Conservation (phyloP, 805 yeast genomes). For the Lipomyces sp. region DNA sequence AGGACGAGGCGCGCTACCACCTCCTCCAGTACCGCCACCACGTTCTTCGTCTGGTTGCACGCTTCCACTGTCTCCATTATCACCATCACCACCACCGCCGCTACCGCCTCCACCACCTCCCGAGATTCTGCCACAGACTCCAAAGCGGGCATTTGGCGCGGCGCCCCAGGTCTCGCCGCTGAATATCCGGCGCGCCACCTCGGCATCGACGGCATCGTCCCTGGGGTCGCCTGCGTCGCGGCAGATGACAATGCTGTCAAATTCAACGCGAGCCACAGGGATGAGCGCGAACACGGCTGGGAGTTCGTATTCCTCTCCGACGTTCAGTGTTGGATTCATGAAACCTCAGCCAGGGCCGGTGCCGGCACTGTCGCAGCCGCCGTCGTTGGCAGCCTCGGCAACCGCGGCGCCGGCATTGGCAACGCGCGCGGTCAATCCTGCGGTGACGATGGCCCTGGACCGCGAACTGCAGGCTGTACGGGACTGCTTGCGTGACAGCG, state of each 20-base stretch:
- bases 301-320: too few relatives aligned
- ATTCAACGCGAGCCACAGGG: neutral
- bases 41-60: too few relatives aligned
- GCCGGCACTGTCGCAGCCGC: neutral
- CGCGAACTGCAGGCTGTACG: neutral
- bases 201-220: neutral
- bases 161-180: neutral
- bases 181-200: neutral
- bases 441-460: slow-evolving; percentile 1
- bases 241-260: neutral
- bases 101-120: slow-evolving; percentile 8
- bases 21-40: too few relatives aligned
- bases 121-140: neutral
- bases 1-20: slow-evolving; percentile 13
- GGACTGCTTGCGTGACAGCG: neutral
- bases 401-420: neutral
- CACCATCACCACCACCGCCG: too few relatives aligned
- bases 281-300: too few relatives aligned
- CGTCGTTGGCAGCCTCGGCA: neutral
- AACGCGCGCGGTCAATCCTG: slow-evolving; percentile 3
- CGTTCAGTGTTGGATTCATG: too few relatives aligned
- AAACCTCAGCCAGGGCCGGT: too few relatives aligned
- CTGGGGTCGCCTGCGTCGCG: too few relatives aligned
- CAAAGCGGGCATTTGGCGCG: neutral
- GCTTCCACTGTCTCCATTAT: neutral